Conservation (phyloP, 306 rosid genomes). For the Acacia confusa region DNA sequence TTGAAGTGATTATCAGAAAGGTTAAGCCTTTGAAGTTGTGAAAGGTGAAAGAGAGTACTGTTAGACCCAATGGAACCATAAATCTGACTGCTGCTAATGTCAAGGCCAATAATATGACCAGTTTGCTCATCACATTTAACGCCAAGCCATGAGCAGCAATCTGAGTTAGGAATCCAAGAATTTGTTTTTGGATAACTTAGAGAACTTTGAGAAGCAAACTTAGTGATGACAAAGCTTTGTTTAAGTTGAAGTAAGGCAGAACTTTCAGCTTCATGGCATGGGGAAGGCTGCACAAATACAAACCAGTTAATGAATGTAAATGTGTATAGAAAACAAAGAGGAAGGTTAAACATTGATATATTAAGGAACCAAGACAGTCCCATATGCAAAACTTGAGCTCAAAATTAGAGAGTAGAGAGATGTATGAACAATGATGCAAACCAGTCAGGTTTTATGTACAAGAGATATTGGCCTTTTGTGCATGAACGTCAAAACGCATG, state of each 20-base stretch:
- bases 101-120: neutral
- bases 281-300: neutral
- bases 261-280: neutral
- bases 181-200: neutral
- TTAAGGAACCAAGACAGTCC: neutral
- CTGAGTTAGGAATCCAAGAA: neutral
- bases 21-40: neutral
- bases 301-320: neutral
- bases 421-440: neutral
- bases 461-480: neutral
- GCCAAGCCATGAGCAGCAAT: neutral
- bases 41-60: neutral
- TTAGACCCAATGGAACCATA: neutral
- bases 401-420: neutral
- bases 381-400: neutral
- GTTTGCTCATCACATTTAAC: slow-evolving; percentile 1
- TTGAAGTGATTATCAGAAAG: neutral
- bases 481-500: neutral
- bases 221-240: neutral
- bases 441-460: neutral
- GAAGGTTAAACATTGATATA: neutral
- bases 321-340: neutral
- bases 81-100: neutral
- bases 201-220: neutral
- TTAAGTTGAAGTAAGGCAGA: neutral